Conservation (phyloP, 495 filamentous ascomycete genomes). For the Usnea hakonensis region DNA sequence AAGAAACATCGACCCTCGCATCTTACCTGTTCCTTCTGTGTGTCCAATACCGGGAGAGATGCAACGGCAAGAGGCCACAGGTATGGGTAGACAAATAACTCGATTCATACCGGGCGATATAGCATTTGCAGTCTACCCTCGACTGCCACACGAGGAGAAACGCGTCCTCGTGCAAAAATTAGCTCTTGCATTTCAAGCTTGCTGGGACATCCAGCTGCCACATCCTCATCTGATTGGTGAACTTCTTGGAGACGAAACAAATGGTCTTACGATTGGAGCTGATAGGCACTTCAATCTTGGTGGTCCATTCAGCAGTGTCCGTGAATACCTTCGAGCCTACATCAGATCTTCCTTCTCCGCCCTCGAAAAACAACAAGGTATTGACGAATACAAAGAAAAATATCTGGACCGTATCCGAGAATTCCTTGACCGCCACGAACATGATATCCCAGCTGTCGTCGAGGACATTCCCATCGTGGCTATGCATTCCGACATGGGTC, state of each 20-base stretch:
- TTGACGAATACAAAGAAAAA: conserved; percentile 24
- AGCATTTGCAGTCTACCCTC: neutral
- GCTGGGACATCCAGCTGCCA: conserved; percentile 1
- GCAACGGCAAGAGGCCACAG: conserved; percentile 12
- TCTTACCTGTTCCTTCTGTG: conserved; percentile 15
- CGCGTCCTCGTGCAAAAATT: neutral
- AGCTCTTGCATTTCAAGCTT: conserved; percentile 1
- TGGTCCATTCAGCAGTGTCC: neutral
- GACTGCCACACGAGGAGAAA: neutral
- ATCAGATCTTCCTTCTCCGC: conserved; percentile 17
- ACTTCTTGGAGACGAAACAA: neutral
- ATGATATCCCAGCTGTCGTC: conserved; percentile 21
- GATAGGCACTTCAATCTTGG: neutral
- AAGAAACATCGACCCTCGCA: conserved; percentile 2
- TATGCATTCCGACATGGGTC: conserved; percentile 25
- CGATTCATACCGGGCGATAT: conserved; percentile 11
- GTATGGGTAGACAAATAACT: conserved; percentile 14
- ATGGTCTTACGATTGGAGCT: neutral
- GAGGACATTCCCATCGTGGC: conserved; percentile 24
- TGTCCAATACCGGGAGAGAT: conserved; percentile 16
- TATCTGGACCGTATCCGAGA: conserved; percentile 16
- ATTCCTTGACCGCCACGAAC: conserved; percentile 17
- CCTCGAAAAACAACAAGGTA: conserved; percentile 23
- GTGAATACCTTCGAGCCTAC: conserved; percentile 16
- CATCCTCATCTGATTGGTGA: neutral